Conservation (phyloP, 2,329 filamentous ascomycete genomes). For the Didymella keratinophila region DNA sequence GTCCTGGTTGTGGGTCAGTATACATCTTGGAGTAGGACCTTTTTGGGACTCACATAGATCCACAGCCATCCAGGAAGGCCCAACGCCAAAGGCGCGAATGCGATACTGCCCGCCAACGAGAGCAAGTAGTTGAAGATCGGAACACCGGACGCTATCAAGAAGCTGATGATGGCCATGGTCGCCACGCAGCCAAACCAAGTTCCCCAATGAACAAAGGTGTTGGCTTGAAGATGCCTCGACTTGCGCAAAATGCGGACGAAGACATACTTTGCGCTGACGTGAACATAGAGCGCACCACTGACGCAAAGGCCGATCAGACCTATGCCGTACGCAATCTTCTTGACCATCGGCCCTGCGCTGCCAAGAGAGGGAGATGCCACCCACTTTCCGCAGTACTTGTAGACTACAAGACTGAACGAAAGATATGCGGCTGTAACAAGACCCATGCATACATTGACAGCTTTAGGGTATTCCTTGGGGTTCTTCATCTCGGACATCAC, state of each 20-base stretch:
- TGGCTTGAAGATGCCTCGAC: slow-evolving; percentile 59
- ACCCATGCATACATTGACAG: slow-evolving; percentile 66
- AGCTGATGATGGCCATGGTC: slow-evolving; percentile 55
- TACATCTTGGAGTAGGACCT: too few relatives aligned
- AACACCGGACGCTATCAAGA: slow-evolving; percentile 62
- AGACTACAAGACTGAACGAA: slow-evolving; percentile 67
- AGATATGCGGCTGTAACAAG: slow-evolving; percentile 67
- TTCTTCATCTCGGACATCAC: slow-evolving; percentile 71
- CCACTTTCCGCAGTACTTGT: slow-evolving; percentile 68
- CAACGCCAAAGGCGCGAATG: slow-evolving; percentile 61
- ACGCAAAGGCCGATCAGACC: slow-evolving; percentile 63
- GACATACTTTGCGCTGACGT: slow-evolving; percentile 62
- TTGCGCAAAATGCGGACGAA: slow-evolving; percentile 63
- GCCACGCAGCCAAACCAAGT: slow-evolving; percentile 60
- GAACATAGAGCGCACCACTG: slow-evolving; percentile 56
- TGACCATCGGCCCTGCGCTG: slow-evolving; percentile 64
- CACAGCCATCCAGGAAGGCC: slow-evolving; percentile 60
- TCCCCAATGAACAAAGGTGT: slow-evolving; percentile 59
- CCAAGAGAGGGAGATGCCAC: slow-evolving; percentile 68
- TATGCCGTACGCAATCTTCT: slow-evolving; percentile 68
- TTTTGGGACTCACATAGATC: slow-evolving; percentile 42
- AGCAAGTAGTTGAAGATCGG: slow-evolving; percentile 64
- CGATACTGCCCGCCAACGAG: slow-evolving; percentile 58
- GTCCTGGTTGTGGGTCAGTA: too few relatives aligned
- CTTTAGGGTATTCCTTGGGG: slow-evolving; percentile 67